These are phyloP conservation scores for Ministeria vibrans DNA, from an alignment of 78 protist species.

Conservation along the genomic window DNA sequence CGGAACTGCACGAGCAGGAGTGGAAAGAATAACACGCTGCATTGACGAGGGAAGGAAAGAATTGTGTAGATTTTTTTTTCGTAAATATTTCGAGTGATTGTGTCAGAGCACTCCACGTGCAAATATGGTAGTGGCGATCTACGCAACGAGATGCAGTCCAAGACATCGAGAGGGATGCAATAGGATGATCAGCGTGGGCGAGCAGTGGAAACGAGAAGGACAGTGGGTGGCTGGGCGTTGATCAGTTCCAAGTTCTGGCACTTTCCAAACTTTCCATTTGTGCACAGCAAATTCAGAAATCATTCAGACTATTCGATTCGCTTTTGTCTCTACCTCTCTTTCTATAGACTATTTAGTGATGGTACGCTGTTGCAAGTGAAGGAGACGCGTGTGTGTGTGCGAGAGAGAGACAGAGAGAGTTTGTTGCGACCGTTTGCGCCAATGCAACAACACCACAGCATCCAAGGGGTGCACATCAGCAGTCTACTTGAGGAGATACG, in stretches of 20 bases:
- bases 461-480: too few relatives aligned
- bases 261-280: background rate
- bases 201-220: too few relatives aligned
- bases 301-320: background rate
- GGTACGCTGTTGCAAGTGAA: too few relatives aligned
- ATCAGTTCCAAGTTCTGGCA: too few relatives aligned
- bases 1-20: background rate
- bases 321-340: background rate
- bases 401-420: too few relatives aligned
- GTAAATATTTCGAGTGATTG: background rate
- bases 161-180: background rate
- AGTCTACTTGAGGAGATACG: too few relatives aligned
- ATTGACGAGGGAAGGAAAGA: background rate
- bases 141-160: background rate
- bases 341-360: too few relatives aligned
- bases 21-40: background rate
- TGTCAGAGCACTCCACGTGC: background rate
- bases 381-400: too few relatives aligned
- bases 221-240: too few relatives aligned
- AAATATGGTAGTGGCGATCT: background rate
- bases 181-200: too few relatives aligned
- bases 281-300: background rate
- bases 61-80: background rate
- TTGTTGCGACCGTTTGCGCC: too few relatives aligned
- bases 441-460: too few relatives aligned